Evolutionary conservation across 2,329 filamentous ascomycete genomes (phyloP), one percentile per base, ranked within the genome.

Genomic region (Fusarium sp.): DNA sequence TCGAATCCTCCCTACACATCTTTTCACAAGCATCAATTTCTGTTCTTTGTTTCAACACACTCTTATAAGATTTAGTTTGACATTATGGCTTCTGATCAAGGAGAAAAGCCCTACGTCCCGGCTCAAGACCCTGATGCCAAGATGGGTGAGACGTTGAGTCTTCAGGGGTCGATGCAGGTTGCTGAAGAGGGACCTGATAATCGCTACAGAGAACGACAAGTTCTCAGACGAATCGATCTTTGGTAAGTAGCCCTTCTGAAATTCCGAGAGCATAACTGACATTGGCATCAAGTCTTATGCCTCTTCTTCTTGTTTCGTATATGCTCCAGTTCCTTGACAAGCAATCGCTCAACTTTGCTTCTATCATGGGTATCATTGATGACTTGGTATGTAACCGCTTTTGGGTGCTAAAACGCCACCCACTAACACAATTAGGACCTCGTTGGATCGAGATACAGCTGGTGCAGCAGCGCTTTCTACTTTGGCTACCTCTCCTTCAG

Each of bases 251-350:
- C 3, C 7, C 3, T 18, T 18, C 7, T 6, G 10, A 14, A 2
- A 18, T 12, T 5, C 4, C 1, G 8, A 17, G 6, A 44, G 14
- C 20, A 11, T 62, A 6, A 62, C 27, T 30, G 30, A 30, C 30
- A 10, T n/a, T 17, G 2, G 2, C 4, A 17, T 14, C 4, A 14
- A 75, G 73, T 13, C 44, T 75, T 14, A 50, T 75, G 48, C 73
- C 73, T 1, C 40, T 75, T 2, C 63, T 75, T 1, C 61, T 75
- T 9, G 73, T 74, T 3, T 75, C 73, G 1, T 75, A 75, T 7
- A 75, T 71, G 18, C 37, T 75, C 1, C 73, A 75, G n/a, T 75
- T 75, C 9, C 73, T 75, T 11, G 73, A 75, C 11, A 75, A 75
- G 27, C 73, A 75, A 17, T 75, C 73, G 0, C 38, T 75, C 4